Conservation (phyloP, 345 rosid species). For the Eucalyptus polybractea region DNA sequence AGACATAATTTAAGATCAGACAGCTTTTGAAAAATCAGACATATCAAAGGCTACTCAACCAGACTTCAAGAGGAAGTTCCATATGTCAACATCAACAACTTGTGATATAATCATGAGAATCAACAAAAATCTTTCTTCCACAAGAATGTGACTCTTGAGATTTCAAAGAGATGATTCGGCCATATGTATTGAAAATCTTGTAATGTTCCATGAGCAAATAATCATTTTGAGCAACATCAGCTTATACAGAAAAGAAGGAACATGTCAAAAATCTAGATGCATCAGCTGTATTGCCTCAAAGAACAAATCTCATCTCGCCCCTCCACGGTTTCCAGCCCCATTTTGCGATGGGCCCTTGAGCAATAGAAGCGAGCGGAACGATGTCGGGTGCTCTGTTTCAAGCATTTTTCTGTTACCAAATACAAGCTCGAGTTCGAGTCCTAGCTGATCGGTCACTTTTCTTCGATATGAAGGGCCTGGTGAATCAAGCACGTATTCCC, state of each 20-base stretch:
- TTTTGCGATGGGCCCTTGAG: background rate
- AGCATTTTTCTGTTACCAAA: background rate
- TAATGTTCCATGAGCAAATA: background rate
- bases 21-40: background rate
- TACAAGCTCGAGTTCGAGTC: background rate
- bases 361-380: background rate
- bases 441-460: background rate
- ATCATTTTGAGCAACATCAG: background rate
- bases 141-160: background rate
- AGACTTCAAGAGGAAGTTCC: background rate
- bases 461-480: background rate
- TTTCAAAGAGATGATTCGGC: background rate
- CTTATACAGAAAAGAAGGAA: background rate
- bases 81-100: background rate
- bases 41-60: background rate
- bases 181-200: background rate
- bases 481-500: background rate
- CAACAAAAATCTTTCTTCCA: background rate
- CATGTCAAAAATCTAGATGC: background rate
- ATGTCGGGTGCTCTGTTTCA: background rate
- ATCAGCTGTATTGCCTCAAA: background rate
- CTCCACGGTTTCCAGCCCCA: background rate
- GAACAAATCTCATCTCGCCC: background rate
- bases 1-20: background rate
- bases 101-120: background rate